phyloP scores from a whole-genome alignment of 306 rosid species.

The Cicer judaicum region DNA sequence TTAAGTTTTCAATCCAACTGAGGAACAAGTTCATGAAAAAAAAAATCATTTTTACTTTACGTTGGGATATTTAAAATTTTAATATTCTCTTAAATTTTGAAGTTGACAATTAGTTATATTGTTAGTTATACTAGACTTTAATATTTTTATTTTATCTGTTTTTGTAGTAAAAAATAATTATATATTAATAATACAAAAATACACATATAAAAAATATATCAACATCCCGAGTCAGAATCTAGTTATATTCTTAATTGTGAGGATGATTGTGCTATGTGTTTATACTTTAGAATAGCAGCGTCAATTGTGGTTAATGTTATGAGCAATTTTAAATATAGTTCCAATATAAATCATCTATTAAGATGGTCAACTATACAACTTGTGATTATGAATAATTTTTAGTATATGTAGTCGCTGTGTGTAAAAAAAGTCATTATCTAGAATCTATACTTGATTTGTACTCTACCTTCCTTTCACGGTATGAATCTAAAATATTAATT shows the following conservation, averaged over 20 bases:
- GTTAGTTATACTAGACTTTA: no score
- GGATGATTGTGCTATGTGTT: background rate
- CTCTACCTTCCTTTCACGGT: background rate
- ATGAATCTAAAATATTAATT: background rate
- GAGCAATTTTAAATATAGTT: background rate
- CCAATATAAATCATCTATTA: background rate
- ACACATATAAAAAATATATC: no score
- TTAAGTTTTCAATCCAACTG: no score
- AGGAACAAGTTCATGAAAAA: no score
- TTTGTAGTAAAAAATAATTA: no score
- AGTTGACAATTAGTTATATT: no score
- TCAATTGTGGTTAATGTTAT: background rate
- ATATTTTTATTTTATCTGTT: no score
- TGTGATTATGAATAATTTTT: background rate
- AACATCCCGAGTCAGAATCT: no score
- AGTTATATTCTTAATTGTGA: background rate
- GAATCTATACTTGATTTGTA: background rate
- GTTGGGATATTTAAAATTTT: no score
- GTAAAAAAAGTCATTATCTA: background rate
- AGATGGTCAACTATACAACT: background rate
- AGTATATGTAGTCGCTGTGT: background rate
- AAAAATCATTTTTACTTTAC: no score
- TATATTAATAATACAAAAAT: no score
- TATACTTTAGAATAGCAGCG: background rate
- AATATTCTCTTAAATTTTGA: no score